Evolutionary conservation across 2,329 filamentous ascomycete genomes (phyloP).

Genomic region (Lasiodiplodia sp.): DNA sequence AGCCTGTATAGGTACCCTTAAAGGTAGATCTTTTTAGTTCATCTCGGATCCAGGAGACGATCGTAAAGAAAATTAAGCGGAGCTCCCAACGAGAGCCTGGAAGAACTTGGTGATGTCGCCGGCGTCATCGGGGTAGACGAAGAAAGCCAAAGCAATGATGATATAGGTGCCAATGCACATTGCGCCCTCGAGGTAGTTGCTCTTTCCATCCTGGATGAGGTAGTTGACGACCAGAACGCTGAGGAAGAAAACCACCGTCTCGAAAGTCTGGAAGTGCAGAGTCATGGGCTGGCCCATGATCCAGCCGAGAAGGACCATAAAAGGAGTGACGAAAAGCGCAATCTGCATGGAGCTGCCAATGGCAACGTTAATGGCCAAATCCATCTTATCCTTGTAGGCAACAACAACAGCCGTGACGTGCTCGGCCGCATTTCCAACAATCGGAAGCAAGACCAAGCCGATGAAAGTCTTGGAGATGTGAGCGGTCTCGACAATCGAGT

Average conservation of each 20-base stretch:
- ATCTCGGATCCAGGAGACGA: too few relatives aligned
- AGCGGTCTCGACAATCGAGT: conserved; percentile 59
- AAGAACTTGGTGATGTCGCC: conserved; percentile 38
- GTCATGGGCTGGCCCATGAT: conserved; percentile 63
- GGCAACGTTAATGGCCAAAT: conserved; percentile 63
- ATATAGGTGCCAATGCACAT: conserved; percentile 63
- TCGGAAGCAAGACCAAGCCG: conserved; percentile 63
- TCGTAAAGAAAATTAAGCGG: not conserved
- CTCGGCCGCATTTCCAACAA: conserved; percentile 65
- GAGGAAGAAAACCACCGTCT: conserved; percentile 86
- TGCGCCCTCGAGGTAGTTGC: conserved; percentile 85
- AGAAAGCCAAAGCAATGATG: conserved; percentile 67
- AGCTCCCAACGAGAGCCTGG: not conserved
- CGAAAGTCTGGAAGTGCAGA: conserved; percentile 86
- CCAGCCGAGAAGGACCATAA: conserved; percentile 65
- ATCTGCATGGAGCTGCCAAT: conserved; percentile 64
- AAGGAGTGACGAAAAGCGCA: conserved; percentile 64
- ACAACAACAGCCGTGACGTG: conserved; percentile 63
- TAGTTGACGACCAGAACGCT: conserved; percentile 88
- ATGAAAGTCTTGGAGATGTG: conserved; percentile 64
- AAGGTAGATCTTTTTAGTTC: not conserved
- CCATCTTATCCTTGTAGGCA: conserved; percentile 65
- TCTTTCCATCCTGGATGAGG: conserved; percentile 82
- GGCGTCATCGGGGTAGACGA: conserved; percentile 65
- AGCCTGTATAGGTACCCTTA: not conserved